Evolutionary conservation across 2,329 filamentous ascomycete genomes (phyloP).

Genomic region (Pseudocercospora pini-densiflorae): DNA sequence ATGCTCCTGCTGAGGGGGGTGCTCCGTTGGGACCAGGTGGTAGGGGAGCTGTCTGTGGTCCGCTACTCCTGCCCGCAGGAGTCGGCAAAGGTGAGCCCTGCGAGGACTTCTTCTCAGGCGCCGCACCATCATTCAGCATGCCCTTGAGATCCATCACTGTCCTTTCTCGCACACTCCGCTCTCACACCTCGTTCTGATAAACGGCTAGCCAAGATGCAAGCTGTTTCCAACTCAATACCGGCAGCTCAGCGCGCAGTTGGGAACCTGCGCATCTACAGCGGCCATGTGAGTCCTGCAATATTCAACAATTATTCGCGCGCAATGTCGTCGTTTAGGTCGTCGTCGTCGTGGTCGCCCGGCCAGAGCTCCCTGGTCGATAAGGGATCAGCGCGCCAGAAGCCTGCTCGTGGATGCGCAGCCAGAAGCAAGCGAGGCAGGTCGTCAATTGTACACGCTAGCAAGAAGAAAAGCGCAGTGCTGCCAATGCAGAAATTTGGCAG

Average conservation of each 20-base stretch:
- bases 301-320: neutral
- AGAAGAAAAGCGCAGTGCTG: neutral
- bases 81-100: constrained; percentile 24
- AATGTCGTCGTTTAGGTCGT: neutral
- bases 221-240: neutral
- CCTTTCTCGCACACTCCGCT: neutral
- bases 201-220: neutral
- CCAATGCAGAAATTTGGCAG: neutral
- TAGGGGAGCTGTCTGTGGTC: constrained; percentile 24
- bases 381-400: constrained; percentile 10
- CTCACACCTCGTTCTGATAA: neutral
- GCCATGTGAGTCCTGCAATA: constrained; percentile 17
- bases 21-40: constrained; percentile 20
- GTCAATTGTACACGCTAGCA: neutral
- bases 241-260: constrained; percentile 9
- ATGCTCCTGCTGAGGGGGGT: constrained; percentile 15
- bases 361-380: constrained; percentile 11
- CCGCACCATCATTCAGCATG: constrained; percentile 39
- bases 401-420: neutral
- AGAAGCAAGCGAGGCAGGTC: neutral
- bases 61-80: constrained; percentile 18
- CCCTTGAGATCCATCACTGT: constrained; percentile 38
- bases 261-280: constrained; percentile 4
- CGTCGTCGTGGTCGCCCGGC: neutral
- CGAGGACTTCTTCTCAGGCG: constrained; percentile 32